These are phyloP conservation scores for Apophysomyces elegans DNA, from an alignment of 371 early-diverging fungal genomes.

Conservation along the genomic window DNA sequence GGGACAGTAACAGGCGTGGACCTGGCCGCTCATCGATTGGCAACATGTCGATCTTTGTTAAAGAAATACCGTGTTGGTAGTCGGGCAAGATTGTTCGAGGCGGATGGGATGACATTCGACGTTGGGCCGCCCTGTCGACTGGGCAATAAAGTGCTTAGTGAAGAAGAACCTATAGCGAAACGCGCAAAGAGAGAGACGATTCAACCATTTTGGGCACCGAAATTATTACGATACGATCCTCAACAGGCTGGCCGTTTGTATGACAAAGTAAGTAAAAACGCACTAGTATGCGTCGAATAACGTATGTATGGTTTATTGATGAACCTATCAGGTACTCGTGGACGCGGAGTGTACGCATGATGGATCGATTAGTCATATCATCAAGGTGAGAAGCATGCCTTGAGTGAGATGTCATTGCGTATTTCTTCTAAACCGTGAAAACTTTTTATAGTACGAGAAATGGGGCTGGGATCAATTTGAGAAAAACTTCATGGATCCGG, in stretches of 20 bases:
- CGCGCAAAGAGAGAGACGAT: slow-evolving; percentile 15
- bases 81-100: slow-evolving; percentile 64
- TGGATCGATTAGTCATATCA: slow-evolving; percentile 88
- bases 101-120: slow-evolving; percentile 85
- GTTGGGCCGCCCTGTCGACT: slow-evolving; percentile 69
- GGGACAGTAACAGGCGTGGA: slow-evolving; percentile 96
- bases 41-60: slow-evolving; percentile 70
- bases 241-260: slow-evolving; percentile 61
- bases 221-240: slow-evolving; percentile 64
- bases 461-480: slow-evolving; percentile 78
- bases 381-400: slow-evolving; percentile 51
- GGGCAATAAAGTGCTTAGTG: slow-evolving; percentile 23
- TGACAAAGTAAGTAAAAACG: slow-evolving; percentile 65
- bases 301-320: not conserved
- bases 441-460: slow-evolving; percentile 52
- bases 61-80: slow-evolving; percentile 68
- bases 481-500: slow-evolving; percentile 67
- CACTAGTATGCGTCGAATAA: not conserved
- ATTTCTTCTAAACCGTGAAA: too few species aligned
- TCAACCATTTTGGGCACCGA: slow-evolving; percentile 82
- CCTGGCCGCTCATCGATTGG: slow-evolving; percentile 71
- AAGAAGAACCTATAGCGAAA: slow-evolving; percentile 15
- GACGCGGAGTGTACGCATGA: slow-evolving; percentile 99
- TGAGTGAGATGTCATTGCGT: too few species aligned
- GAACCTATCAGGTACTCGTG: slow-evolving; percentile 63